Base-by-base conservation (phyloP, 1,284 basidiomycete genomes). In the Acaromyces ingoldii region DNA sequence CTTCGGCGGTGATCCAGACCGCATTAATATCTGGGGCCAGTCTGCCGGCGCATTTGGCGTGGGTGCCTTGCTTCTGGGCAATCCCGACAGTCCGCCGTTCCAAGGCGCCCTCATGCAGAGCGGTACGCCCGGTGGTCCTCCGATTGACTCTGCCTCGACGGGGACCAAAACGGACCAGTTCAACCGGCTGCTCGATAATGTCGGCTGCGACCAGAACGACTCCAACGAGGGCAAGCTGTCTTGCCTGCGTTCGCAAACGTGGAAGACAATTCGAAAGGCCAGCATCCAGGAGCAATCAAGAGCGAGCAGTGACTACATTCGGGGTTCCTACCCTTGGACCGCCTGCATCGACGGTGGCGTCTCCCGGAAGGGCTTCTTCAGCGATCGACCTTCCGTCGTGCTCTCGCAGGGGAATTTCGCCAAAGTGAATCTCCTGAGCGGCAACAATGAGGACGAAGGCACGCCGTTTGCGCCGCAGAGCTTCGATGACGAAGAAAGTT, bases 181-280 rank as follows among this genome's bases (percentile, higher is more conserved):
- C 28, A 60, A 65, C 38, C 55, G 65, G 15, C 51, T 67, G 21
- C 60, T 70, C 28, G 62, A 67, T 29, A 58, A 26, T 4, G 4
- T 45, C 2, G 28, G 13, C 4, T 45, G 42, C n/a, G n/a, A n/a
- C n/a, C n/a, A n/a, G n/a, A n/a, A n/a, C n/a, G n/a, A n/a, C n/a
- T n/a, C n/a, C n/a, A n/a, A n/a, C n/a, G n/a, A n/a, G n/a, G n/a
- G n/a, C n/a, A n/a, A n/a, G n/a, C n/a, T n/a, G n/a, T n/a, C n/a
- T n/a, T n/a, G n/a, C n/a, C n/a, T n/a, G n/a, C n/a, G n/a, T n/a
- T n/a, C n/a, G n/a, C n/a, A n/a, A n/a, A n/a, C n/a, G n/a, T n/a
- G n/a, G n/a, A n/a, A n/a, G n/a, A n/a, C n/a, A n/a, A n/a, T n/a
- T n/a, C n/a, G n/a, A n/a, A 13, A 30, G 30, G 4, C 34, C 42